A percentile compares a stretch with the other conserved stretches of the same genome.
These are phyloP conservation scores for Suillus cothurnatus DNA, from an alignment of 768 basidiomycete genomes.

Conservation along the genomic window DNA sequence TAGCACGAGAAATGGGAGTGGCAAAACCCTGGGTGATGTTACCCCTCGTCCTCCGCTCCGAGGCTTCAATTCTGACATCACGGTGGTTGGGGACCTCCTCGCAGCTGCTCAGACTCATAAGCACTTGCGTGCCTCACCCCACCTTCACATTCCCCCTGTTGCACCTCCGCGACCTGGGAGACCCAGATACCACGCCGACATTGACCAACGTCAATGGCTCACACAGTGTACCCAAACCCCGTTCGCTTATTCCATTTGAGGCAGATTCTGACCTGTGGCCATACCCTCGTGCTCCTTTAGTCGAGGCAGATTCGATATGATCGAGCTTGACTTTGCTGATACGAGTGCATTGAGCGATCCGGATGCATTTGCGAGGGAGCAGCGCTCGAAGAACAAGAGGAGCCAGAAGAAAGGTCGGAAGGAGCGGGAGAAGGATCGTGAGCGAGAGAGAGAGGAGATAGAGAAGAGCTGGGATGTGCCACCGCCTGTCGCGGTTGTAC, in stretches of 20 bases:
- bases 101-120: constrained; percentile 22
- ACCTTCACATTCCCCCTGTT: constrained; percentile 1
- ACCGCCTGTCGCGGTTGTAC: constrained; percentile 21
- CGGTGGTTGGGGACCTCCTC: constrained; percentile 31
- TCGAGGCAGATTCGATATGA: constrained; percentile 54
- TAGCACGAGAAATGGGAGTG: constrained; percentile 15
- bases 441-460: constrained; percentile 48
- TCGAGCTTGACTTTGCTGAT: constrained; percentile 77
- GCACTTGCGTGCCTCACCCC: constrained; percentile 8
- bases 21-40: constrained; percentile 47
- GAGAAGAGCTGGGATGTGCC: constrained; percentile 68
- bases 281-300: constrained; percentile 52
- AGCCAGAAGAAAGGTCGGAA: constrained; percentile 26
- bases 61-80: constrained; percentile 37
- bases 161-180: constrained; percentile 14
- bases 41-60: constrained; percentile 59
- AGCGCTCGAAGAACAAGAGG: constrained; percentile 28
- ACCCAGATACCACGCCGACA: constrained; percentile 11
- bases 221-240: constrained; percentile 28
- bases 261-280: constrained; percentile 74
- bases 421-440: constrained; percentile 36
- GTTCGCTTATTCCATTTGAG: constrained; percentile 60
- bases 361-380: constrained; percentile 48
- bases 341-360: constrained; percentile 73
- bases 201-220: constrained; percentile 15